A percentile compares a stretch with the other conserved stretches of the same genome.
Conservation (phyloP, 768 basidiomycete genomes). For the Chlorophyllum brunneum region DNA sequence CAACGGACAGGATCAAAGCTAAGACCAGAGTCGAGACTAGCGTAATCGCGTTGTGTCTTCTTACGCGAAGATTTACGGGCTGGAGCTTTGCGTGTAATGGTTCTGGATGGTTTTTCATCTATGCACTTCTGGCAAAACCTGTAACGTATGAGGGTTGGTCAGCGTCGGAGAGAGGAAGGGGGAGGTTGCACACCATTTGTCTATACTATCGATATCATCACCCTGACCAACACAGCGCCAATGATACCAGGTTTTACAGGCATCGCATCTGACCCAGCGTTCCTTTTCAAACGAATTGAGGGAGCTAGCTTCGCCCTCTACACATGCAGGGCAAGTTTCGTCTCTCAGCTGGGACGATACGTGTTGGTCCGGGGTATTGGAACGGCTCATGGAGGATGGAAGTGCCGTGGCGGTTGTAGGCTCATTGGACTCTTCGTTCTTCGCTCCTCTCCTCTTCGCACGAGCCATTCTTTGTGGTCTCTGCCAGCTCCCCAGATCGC, state of each 20-base stretch:
- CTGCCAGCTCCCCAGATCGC: not conserved
- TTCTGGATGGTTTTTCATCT: slow-evolving; percentile 52
- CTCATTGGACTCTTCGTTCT: slow-evolving; percentile 9
- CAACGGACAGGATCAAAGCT: slow-evolving; percentile 66
- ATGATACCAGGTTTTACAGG: slow-evolving; percentile 80
- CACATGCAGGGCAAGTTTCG: slow-evolving; percentile 16
- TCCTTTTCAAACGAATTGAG: slow-evolving; percentile 48
- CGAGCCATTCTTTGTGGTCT: slow-evolving; percentile 7
- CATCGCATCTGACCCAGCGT: slow-evolving; percentile 80
- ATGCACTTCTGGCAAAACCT: slow-evolving; percentile 75
- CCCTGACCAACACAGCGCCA: slow-evolving; percentile 76
- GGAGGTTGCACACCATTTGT: slow-evolving; percentile 61
- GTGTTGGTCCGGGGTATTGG: slow-evolving; percentile 6
- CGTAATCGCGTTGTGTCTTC: slow-evolving; percentile 73
- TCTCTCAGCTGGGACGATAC: slow-evolving; percentile 3
- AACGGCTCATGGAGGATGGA: slow-evolving; percentile 3
- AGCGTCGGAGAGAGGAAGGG: slow-evolving; percentile 7
- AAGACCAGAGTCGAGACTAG: slow-evolving; percentile 63
- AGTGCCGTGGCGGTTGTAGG: not conserved
- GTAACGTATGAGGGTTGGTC: slow-evolving; percentile 1
- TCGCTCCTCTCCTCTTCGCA: slow-evolving; percentile 3
- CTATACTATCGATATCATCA: slow-evolving; percentile 60
- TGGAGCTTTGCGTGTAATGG: slow-evolving; percentile 73
- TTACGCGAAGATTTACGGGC: slow-evolving; percentile 80
- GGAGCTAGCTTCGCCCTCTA: slow-evolving; percentile 6